Evolutionary conservation across 163 green algal genomes (phyloP), one percentile per base, ranked within the genome.

Genomic region (Volvox carteri): DNA sequence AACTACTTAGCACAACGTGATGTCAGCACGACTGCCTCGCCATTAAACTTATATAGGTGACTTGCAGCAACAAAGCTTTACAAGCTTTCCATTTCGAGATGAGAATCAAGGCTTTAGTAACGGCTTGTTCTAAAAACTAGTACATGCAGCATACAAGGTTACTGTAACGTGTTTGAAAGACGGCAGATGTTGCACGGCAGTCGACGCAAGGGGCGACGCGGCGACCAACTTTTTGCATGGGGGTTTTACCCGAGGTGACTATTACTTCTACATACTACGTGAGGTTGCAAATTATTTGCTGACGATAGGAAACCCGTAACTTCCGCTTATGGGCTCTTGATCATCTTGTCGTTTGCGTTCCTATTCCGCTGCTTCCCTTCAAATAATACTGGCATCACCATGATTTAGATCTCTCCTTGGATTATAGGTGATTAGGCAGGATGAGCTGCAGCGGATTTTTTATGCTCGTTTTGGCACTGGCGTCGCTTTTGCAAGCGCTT

Each of bases 141-240:
- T n/a, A n/a, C n/a, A n/a, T n/a, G n/a, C n/a, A n/a, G n/a, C n/a
- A n/a, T n/a, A n/a, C n/a, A n/a, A n/a, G n/a, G n/a, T n/a, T n/a
- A n/a, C n/a, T n/a, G n/a, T n/a, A n/a, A n/a, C n/a, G n/a, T n/a
- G n/a, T n/a, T n/a, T n/a, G n/a, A n/a, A n/a, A n/a, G n/a, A n/a
- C n/a, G 37, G 67, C 33, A 77, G 67, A 77, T 77, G 67, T 77
- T 77, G 67, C 67, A 77, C 67, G 35, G 25, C 54, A 65, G 28
- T 19, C 54, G 54, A 65, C 54, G 28, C 54, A 30, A 23, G n/a
- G n/a, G n/a, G n/a, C n/a, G n/a, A n/a, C n/a, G n/a, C 25, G 19
- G 54, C 2, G 54, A 65, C 19, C 54, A 65, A 65, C 25, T 11
- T 65, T 8, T 23, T 65, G 19, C 54, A 11, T 65, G 54, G 54